Conservation (phyloP, 1,139 yeast species). For the Yamadazyma oceani region DNA sequence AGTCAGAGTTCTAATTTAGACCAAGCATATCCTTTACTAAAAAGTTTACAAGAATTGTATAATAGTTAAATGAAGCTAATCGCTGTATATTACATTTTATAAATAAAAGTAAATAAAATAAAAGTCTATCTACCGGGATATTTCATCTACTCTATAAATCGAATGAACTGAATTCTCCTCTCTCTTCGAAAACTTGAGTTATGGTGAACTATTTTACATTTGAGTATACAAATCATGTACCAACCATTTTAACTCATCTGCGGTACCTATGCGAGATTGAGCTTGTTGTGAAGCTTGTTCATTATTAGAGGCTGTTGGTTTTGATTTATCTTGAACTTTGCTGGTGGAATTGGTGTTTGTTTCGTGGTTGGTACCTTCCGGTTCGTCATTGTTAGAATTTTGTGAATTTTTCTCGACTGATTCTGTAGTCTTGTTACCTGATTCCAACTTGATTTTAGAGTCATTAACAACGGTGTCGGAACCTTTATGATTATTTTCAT, state of each 20-base stretch:
- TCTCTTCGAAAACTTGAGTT: no score
- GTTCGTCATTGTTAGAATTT: not conserved
- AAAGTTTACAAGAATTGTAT: not conserved
- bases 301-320: not conserved
- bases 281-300: constrained; percentile 11
- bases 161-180: no score
- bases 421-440: not conserved
- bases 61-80: not conserved
- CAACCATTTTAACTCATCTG: constrained; percentile 71
- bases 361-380: constrained; percentile 1
- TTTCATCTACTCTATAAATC: no score
- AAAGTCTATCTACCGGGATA: no score
- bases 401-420: not conserved
- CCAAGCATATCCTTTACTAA: not conserved
- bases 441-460: constrained; percentile 7
- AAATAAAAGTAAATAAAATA: not conserved
- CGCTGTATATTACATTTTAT: constrained; percentile 2
- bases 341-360: not conserved
- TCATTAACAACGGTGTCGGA: not conserved
- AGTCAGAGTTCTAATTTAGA: not conserved
- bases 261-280: constrained; percentile 51
- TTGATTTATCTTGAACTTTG: not conserved
- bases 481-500: not conserved
- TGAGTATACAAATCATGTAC: constrained; percentile 55
- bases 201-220: constrained; percentile 22